A percentile compares a stretch with the other conserved stretches of the same genome.
Conservation (phyloP, 352 stramenopile genomes). For the Aphanomyces cochlioides region DNA sequence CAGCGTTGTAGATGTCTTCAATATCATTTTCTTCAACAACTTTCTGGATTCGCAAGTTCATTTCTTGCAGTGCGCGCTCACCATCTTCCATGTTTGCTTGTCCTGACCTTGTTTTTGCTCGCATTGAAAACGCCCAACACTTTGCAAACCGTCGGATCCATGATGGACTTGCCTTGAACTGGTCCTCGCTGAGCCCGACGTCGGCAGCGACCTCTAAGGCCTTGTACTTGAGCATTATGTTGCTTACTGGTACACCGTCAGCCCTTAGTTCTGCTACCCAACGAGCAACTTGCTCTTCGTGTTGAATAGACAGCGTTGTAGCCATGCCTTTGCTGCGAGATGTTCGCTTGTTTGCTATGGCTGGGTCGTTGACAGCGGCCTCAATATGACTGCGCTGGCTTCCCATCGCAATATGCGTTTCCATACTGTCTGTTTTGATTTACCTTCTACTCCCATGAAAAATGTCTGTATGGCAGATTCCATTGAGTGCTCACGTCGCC, state of each 20-base stretch:
- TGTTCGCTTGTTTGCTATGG: background rate
- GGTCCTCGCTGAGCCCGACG: background rate
- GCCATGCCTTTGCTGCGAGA: background rate
- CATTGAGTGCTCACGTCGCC: background rate
- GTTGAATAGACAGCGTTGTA: background rate
- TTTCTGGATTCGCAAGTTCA: background rate
- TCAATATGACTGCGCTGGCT: background rate
- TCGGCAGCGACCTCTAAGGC: background rate
- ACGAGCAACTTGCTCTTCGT: background rate
- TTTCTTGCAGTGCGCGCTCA: background rate
- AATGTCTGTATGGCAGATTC: background rate
- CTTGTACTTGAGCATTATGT: background rate
- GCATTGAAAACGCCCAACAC: constrained; percentile 21
- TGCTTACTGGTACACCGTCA: background rate
- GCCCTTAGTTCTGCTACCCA: background rate
- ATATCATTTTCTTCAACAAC: constrained; percentile 6
- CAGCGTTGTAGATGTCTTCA: constrained; percentile 32
- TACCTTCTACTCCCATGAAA: background rate
- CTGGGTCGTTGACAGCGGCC: background rate
- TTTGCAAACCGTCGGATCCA: background rate
- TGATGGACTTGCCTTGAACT: background rate
- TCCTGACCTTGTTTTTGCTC: constrained; percentile 16
- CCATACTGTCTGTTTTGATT: background rate
- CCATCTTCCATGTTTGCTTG: constrained; percentile 26
- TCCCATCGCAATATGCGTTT: background rate